phyloP scores from a whole-genome alignment of 805 yeast species.

The Ogataea zsoltii region DNA sequence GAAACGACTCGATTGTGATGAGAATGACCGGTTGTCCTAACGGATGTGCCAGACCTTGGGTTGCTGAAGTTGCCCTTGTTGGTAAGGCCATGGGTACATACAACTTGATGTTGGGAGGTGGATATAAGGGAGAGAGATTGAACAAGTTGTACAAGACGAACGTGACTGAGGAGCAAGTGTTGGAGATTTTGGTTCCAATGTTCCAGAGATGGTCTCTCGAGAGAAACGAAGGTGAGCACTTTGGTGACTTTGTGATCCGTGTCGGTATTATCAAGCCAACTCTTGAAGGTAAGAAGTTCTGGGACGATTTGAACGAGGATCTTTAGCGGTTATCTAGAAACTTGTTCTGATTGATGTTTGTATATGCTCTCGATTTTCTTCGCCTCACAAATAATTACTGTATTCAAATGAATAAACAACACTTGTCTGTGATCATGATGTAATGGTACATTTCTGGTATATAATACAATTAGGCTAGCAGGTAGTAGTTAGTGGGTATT shows the following conservation, averaged over 20 bases:
- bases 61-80: slow-evolving; percentile 92
- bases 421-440: neutral
- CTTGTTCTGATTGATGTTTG: too few species aligned
- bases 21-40: slow-evolving; percentile 99
- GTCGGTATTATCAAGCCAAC: slow-evolving; percentile 87
- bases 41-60: slow-evolving; percentile 98
- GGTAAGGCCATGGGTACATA: slow-evolving; percentile 95
- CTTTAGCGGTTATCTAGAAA: too few species aligned
- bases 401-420: neutral
- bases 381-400: neutral
- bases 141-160: slow-evolving; percentile 88
- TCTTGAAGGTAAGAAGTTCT: slow-evolving; percentile 88
- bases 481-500: neutral
- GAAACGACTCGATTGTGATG: slow-evolving; percentile 93
- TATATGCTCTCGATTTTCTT: too few species aligned
- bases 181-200: slow-evolving; percentile 74
- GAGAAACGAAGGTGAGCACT: slow-evolving; percentile 87
- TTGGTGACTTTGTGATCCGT: slow-evolving; percentile 91
- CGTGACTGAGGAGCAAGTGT: slow-evolving; percentile 85
- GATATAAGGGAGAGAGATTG: slow-evolving; percentile 88
- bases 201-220: slow-evolving; percentile 94
- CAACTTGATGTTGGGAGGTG: slow-evolving; percentile 94
- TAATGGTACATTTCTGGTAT: neutral
- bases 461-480: neutral
- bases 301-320: slow-evolving; percentile 87